Evolutionary conservation across 2,329 filamentous ascomycete genomes (phyloP), one percentile per base, ranked within the genome.

Genomic region (Calonectria ilicicola): DNA sequence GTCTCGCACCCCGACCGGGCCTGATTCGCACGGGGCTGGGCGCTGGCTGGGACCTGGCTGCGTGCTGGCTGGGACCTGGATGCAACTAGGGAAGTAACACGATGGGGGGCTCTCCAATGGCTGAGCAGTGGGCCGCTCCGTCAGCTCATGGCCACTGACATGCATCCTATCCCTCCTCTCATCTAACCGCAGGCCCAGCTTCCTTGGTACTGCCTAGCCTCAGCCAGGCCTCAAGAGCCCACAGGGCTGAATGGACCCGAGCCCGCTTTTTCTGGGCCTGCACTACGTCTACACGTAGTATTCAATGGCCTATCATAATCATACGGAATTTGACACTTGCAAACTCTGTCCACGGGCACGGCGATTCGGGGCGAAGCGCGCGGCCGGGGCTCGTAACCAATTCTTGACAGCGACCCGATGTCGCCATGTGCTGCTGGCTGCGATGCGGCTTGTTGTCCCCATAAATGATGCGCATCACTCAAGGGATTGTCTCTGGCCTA

Each of bases 161-260:
- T 70, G 65, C 66, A 67, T 58, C 66, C 40, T 70, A 42, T 70
- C 64, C 69, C 44, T 21, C 38, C 44, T n/a, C 51, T 42, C 70
- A 42, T 62, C 51, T 65, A 49, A 56, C 49, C 40, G 56, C 46
- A 19, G 64, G 51, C 53, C 53, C 53, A 60, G 53, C 53, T 38
- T 38, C 21, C 53, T 40, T 15, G 53, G 53, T 60, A 60, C 53
- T n/a, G n/a, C 53, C 53, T 60, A 60, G 53, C 32, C 53, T 60
- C 53, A 60, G 53, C 53, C 35, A 60, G 42, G 27, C 40, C 51
- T 63, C 49, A 51, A 56, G 65, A 49, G 60, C 44, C 73, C 74
- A 67, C 77, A 79, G 75, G 78, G 77, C 78, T 79, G 78, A 79
- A 78, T 47, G 68, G 74, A 68, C 23, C 62, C 29, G 12, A 42